Evolutionary conservation across 768 basidiomycete species (phyloP).

Genomic region (Daedaleopsis sinensis): DNA sequence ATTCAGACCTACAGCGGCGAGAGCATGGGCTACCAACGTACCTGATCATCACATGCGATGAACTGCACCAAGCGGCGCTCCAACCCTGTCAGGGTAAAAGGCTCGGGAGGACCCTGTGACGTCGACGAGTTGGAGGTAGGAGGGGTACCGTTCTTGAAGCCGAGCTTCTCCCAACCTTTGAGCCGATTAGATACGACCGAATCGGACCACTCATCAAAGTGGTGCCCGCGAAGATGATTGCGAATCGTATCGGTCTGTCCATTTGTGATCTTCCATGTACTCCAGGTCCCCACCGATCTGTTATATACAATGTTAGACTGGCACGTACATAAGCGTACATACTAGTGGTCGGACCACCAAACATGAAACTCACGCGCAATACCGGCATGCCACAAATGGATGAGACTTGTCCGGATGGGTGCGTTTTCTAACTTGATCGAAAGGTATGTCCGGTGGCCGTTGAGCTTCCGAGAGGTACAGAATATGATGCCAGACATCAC

Average conservation of each 20-base stretch:
- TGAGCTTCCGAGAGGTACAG: too few relatives aligned
- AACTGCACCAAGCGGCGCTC: background rate
- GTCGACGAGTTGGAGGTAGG: background rate
- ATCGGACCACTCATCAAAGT: background rate
- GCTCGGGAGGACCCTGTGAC: background rate
- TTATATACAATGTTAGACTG: too few relatives aligned
- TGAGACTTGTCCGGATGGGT: too few relatives aligned
- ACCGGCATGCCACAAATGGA: too few relatives aligned
- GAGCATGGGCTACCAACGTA: conserved; percentile 17
- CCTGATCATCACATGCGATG: conserved; percentile 35
- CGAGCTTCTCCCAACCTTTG: background rate
- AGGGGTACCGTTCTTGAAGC: background rate
- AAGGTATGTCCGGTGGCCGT: too few relatives aligned
- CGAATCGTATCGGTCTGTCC: background rate
- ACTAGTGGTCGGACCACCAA: too few relatives aligned
- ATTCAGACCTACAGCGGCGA: background rate
- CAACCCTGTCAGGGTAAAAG: background rate
- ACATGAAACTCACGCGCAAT: too few relatives aligned
- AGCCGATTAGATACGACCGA: background rate
- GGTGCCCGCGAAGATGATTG: background rate
- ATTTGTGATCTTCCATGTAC: background rate
- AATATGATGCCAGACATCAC: too few relatives aligned
- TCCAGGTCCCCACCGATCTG: too few relatives aligned
- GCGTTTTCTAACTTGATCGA: too few relatives aligned
- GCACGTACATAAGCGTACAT: too few relatives aligned